These are phyloP conservation scores for Epichloe gansuensis DNA, from an alignment of 2,329 filamentous ascomycete species.

Conservation along the genomic window DNA sequence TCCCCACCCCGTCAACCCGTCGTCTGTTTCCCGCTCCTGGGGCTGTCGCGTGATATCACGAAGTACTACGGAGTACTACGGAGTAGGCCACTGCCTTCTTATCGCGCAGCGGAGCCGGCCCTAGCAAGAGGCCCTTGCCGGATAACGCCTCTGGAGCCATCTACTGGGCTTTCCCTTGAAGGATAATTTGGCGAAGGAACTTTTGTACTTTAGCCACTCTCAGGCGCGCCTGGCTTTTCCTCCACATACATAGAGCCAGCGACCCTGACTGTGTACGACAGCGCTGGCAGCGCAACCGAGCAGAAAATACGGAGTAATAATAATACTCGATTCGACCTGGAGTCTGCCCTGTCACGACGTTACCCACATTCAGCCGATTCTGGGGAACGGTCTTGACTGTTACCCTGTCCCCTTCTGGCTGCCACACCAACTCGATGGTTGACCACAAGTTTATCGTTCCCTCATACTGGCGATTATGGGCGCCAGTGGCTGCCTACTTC, in stretches of 20 bases:
- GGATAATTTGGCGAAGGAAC: slow-evolving; percentile 26
- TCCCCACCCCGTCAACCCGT: not conserved
- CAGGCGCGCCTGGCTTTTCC: slow-evolving; percentile 23
- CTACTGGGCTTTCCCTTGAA: slow-evolving; percentile 23
- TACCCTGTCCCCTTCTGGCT: slow-evolving; percentile 10
- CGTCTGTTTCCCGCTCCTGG: not conserved
- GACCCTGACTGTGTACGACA: slow-evolving; percentile 1
- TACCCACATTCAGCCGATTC: slow-evolving; percentile 11
- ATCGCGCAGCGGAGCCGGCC: slow-evolving; percentile 8
- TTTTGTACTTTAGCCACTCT: slow-evolving; percentile 24
- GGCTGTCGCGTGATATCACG: too few relatives aligned
- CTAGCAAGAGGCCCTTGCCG: slow-evolving; percentile 13
- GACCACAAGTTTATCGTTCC: slow-evolving; percentile 11
- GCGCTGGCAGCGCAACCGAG: not conserved
- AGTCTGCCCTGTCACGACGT: slow-evolving; percentile 10
- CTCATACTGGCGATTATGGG: slow-evolving; percentile 24
- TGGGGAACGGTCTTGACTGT: slow-evolving; percentile 10
- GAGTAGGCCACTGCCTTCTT: not conserved
- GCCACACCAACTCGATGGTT: slow-evolving; percentile 1
- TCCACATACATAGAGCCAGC: slow-evolving; percentile 10
- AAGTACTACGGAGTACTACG: too few relatives aligned
- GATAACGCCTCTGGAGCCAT: slow-evolving; percentile 13
- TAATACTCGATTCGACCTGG: slow-evolving; percentile 4
- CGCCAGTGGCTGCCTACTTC: slow-evolving; percentile 20
- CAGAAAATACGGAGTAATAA: not conserved